These are phyloP conservation scores for Peniophora sp. DNA, from an alignment of 1,284 basidiomycete genomes.

Conservation along the genomic window DNA sequence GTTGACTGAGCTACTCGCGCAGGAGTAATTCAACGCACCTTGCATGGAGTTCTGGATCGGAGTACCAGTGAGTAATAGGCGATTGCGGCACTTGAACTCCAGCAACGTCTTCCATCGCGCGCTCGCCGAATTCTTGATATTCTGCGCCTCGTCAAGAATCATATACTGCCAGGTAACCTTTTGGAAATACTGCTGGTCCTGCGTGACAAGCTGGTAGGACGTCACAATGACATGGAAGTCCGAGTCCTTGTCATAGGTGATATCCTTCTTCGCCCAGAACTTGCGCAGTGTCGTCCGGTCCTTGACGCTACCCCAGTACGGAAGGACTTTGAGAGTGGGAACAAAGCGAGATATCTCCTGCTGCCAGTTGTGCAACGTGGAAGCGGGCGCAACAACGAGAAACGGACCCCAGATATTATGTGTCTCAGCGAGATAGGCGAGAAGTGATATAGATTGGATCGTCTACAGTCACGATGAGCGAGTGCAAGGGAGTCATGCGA, in stretches of 20 bases:
- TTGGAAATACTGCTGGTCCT: constrained; percentile 98
- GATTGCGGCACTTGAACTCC: constrained; percentile 94
- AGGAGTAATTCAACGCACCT: constrained; percentile 54
- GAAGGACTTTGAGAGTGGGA: constrained; percentile 87
- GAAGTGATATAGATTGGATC: constrained; percentile 95
- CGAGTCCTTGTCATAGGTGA: constrained; percentile 91
- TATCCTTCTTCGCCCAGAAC: constrained; percentile 98
- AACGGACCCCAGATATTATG: constrained; percentile 99
- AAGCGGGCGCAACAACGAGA: constrained; percentile 97
- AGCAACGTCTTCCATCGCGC: constrained; percentile 97
- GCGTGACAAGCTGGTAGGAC: constrained; percentile 94
- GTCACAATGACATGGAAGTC: constrained; percentile 98
- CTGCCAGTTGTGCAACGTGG: constrained; percentile 99
- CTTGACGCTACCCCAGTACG: constrained; percentile 98
- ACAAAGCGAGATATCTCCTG: constrained; percentile 97
- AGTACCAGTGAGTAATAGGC: constrained; percentile 92
- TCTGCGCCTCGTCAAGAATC: constrained; percentile 98
- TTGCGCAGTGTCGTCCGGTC: constrained; percentile 92
- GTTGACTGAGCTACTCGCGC: no score
- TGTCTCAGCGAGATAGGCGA: constrained; percentile 94
- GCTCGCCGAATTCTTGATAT: constrained; percentile 98
- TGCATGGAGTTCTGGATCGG: constrained; percentile 99
- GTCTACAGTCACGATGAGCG: constrained; percentile 47
- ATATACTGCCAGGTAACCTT: constrained; percentile 99
- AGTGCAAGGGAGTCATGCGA: background rate